Conservation (phyloP, 805 yeast genomes). For the Wickerhamomyces rabaulensis region DNA sequence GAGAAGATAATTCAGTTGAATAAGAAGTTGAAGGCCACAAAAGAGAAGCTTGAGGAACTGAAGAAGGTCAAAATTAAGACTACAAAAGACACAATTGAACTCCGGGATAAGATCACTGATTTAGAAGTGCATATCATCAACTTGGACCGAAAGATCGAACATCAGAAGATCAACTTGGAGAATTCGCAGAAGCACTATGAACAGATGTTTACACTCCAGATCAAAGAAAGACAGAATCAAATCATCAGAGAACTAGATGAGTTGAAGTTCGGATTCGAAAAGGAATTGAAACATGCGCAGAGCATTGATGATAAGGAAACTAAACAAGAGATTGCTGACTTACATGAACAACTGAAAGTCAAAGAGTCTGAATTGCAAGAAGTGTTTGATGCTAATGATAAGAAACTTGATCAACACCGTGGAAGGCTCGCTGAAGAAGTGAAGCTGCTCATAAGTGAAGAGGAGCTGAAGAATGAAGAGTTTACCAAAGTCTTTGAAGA, state of each 20-base stretch:
- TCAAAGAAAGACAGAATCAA: constrained; percentile 28
- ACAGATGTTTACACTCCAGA: constrained; percentile 9
- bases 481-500: constrained; percentile 11
- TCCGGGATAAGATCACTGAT: constrained; percentile 13
- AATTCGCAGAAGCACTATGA: constrained; percentile 10
- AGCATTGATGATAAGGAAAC: background rate
- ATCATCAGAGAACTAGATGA: constrained; percentile 29
- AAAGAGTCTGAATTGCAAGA: background rate
- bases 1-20: constrained; percentile 9
- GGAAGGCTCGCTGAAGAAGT: background rate
- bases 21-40: constrained; percentile 6
- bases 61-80: constrained; percentile 1
- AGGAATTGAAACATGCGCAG: constrained; percentile 28
- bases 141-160: constrained; percentile 10
- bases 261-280: constrained; percentile 17
- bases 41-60: constrained; percentile 5
- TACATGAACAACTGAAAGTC: background rate
- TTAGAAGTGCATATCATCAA: constrained; percentile 11
- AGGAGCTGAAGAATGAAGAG: constrained; percentile 12
- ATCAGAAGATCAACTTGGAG: background rate
- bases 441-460: background rate
- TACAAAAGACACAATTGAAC: constrained; percentile 1
- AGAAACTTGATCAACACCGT: background rate
- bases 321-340: background rate
- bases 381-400: background rate